A percentile compares a stretch with the other conserved stretches of the same genome.
These are phyloP conservation scores for Trypanosoma caninum DNA, from an alignment of 208 protist species.

Conservation along the genomic window DNA sequence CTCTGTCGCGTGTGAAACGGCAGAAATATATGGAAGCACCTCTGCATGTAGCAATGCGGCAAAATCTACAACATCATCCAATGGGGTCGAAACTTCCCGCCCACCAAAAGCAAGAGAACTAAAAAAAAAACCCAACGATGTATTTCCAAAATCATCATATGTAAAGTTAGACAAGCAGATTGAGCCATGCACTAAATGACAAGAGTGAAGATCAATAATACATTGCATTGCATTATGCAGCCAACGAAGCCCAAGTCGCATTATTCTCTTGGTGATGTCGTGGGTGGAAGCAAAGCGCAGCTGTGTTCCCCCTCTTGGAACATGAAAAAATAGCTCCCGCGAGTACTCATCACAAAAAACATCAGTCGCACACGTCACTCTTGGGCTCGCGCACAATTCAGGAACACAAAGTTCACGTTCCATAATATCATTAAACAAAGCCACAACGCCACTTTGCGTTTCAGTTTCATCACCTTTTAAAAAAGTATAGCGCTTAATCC, in stretches of 20 bases:
- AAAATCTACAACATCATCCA: conserved; percentile 28
- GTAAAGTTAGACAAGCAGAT: conserved; percentile 63
- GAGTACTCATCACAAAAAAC: conserved; percentile 52
- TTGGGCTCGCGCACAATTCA: conserved; percentile 34
- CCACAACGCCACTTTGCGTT: not conserved
- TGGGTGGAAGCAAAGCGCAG: conserved; percentile 58
- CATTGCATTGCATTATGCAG: conserved; percentile 60
- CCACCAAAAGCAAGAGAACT: conserved; percentile 14
- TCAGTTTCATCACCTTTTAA: not conserved
- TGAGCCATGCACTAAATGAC: conserved; percentile 48
- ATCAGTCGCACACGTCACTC: conserved; percentile 42
- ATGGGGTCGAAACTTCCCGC: conserved; percentile 7
- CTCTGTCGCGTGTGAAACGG: not conserved
- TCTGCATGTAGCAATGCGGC: conserved; percentile 27
- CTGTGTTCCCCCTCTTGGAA: conserved; percentile 62
- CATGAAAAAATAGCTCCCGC: conserved; percentile 54
- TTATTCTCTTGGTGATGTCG: conserved; percentile 48
- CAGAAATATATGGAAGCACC: conserved; percentile 40
- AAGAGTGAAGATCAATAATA: conserved; percentile 59
- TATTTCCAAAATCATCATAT: conserved; percentile 77
- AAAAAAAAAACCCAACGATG: conserved; percentile 51
- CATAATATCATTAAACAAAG: conserved; percentile 34
- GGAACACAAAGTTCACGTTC: conserved; percentile 35
- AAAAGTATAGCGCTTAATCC: conserved; percentile 66
- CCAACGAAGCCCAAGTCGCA: conserved; percentile 52